Conservation (phyloP, 139 green algal genomes). For the Coelastrella sp. region DNA sequence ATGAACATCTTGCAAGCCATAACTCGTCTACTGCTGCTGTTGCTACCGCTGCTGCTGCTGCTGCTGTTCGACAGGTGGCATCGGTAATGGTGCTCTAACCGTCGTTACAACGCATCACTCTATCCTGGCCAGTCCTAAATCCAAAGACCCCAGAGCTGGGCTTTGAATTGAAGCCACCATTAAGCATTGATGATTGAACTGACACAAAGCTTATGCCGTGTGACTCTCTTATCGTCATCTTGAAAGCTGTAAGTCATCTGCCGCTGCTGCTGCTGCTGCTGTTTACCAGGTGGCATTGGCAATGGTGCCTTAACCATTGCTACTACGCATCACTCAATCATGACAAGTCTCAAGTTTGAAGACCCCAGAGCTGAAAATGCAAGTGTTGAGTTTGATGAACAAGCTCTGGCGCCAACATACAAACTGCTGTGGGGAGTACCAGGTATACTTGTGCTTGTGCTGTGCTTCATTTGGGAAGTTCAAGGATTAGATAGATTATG, state of each 20-base stretch:
- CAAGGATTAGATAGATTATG: no score
- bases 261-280: background rate
- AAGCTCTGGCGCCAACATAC: conserved; percentile 86
- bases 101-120: conserved; percentile 90
- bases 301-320: conserved; percentile 80
- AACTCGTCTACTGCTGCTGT: no score
- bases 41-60: no score
- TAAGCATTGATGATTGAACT: no score
- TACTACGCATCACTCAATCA: conserved; percentile 88
- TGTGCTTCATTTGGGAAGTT: no score
- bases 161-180: no score
- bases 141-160: conserved; percentile 80
- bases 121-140: conserved; percentile 84
- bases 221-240: background rate
- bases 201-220: no score
- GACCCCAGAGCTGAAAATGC: conserved; percentile 89
- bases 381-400: conserved; percentile 92
- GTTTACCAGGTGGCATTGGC: conserved; percentile 43
- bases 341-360: conserved; percentile 87
- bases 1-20: background rate
- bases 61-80: conserved; percentile 17
- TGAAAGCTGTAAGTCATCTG: background rate
- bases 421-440: conserved; percentile 90
- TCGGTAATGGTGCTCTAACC: conserved; percentile 73
- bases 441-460: conserved; percentile 51